These are phyloP conservation scores for Rhizophora apiculata DNA, from an alignment of 345 rosid genomes.

Conservation along the genomic window DNA sequence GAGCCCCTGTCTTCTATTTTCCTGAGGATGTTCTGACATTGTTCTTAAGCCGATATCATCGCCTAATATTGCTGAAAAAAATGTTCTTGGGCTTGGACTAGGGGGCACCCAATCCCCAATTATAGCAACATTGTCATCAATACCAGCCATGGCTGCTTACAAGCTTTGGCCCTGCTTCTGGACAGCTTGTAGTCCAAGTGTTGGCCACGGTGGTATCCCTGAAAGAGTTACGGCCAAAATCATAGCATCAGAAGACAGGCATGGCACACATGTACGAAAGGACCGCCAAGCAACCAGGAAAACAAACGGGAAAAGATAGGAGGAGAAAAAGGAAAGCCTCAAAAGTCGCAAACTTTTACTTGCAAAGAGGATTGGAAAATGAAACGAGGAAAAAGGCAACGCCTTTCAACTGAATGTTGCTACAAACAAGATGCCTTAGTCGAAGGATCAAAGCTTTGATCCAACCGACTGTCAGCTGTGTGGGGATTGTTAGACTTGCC, in stretches of 20 bases:
- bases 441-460: too few species aligned
- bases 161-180: conserved; percentile 19
- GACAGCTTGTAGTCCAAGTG: conserved; percentile 18
- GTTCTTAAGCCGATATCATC: conserved; percentile 46
- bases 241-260: not conserved
- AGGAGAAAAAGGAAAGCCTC: not conserved
- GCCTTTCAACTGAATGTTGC: not conserved
- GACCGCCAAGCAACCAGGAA: not conserved
- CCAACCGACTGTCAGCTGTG: too few species aligned
- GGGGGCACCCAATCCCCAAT: conserved; percentile 88
- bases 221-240: conserved; percentile 23
- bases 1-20: conserved; percentile 34
- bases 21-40: conserved; percentile 30
- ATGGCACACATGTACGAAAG: not conserved
- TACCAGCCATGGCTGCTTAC: conserved; percentile 52
- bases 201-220: conserved; percentile 27
- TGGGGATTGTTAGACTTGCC: too few species aligned
- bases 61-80: conserved; percentile 49
- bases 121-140: conserved; percentile 62
- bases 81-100: conserved; percentile 55
- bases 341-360: not conserved
- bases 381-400: not conserved
- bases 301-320: not conserved
- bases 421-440: too few species aligned
- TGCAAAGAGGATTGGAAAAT: not conserved